Evolutionary conservation across 2,329 filamentous ascomycete species (phyloP).

Genomic region (Phialophora tarda): DNA sequence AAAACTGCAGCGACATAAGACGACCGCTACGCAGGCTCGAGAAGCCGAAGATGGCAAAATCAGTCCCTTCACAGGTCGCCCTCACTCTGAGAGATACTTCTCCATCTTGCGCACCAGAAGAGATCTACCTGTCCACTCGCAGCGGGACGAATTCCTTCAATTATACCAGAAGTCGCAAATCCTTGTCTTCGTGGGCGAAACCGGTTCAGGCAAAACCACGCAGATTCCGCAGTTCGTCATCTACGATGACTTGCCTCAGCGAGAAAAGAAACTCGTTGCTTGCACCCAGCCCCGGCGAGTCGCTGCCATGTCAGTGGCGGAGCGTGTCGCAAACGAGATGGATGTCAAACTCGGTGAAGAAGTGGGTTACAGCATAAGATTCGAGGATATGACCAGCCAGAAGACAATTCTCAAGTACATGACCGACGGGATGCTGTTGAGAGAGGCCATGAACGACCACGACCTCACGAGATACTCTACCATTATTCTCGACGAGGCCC

Average conservation of each 20-base stretch:
- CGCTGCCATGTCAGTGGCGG: slow-evolving; percentile 96
- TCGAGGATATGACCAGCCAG: slow-evolving; percentile 88
- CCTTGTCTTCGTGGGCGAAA: slow-evolving; percentile 97
- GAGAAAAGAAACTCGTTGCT: slow-evolving; percentile 84
- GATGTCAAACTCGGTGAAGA: slow-evolving; percentile 91
- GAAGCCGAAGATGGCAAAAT: slow-evolving; percentile 77
- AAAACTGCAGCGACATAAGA: slow-evolving; percentile 75
- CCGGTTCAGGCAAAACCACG: slow-evolving; percentile 98
- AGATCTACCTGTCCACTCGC: slow-evolving; percentile 87
- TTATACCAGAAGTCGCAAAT: slow-evolving; percentile 95
- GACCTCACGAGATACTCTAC: slow-evolving; percentile 91
- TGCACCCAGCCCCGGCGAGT: slow-evolving; percentile 98
- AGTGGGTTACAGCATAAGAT: slow-evolving; percentile 98
- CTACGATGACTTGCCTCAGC: slow-evolving; percentile 91
- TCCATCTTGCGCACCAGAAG: slow-evolving; percentile 82
- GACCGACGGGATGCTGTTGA: slow-evolving; percentile 98
- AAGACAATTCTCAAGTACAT: slow-evolving; percentile 98
- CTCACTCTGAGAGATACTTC: slow-evolving; percentile 84
- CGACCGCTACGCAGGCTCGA: slow-evolving; percentile 75
- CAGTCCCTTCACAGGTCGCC: slow-evolving; percentile 83
- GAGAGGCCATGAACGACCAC: slow-evolving; percentile 96
- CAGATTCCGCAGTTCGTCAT: slow-evolving; percentile 99
- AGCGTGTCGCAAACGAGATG: slow-evolving; percentile 96
- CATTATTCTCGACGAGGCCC: slow-evolving; percentile 97
- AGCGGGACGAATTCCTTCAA: slow-evolving; percentile 90